Evolutionary conservation across 2,329 filamentous ascomycete species (phyloP).

Genomic region (Aspergillus unguis): DNA sequence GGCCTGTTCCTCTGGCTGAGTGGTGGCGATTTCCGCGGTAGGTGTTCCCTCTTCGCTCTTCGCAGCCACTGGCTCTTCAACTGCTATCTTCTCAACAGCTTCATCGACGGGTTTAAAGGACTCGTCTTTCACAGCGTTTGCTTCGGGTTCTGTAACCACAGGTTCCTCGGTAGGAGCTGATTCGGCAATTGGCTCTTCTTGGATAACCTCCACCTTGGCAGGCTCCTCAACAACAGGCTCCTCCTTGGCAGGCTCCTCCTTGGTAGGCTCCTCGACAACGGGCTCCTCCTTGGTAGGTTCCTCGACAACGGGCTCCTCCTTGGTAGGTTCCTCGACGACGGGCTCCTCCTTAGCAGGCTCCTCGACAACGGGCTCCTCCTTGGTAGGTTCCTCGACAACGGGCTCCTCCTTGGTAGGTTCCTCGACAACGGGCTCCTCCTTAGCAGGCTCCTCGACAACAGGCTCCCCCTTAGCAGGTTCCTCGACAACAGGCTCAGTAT

Average conservation of each 20-base stretch:
- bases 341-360: not conserved
- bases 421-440: slow-evolving; percentile 4
- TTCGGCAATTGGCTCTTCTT: not conserved
- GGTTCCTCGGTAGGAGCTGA: not conserved
- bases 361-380: not conserved
- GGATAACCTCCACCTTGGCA: not conserved
- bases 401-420: not conserved
- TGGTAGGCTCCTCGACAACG: not conserved
- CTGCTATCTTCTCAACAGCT: not conserved
- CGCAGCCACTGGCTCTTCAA: not conserved
- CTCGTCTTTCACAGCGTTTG: not conserved
- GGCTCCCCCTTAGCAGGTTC: not conserved
- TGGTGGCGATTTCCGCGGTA: slow-evolving; percentile 6
- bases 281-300: not conserved
- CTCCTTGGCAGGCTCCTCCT: not conserved
- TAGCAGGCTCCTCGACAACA: not conserved
- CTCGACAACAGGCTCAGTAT: not conserved
- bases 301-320: not conserved
- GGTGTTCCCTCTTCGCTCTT: slow-evolving; percentile 3
- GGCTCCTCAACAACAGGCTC: not conserved
- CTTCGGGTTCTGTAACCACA: slow-evolving; percentile 1
- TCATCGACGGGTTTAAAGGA: not conserved
- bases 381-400: slow-evolving; percentile 1
- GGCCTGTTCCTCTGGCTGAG: slow-evolving; percentile 10
- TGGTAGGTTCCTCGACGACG: not conserved